Conservation (phyloP, 495 filamentous ascomycete genomes). For the Penicillium diatomitis region DNA sequence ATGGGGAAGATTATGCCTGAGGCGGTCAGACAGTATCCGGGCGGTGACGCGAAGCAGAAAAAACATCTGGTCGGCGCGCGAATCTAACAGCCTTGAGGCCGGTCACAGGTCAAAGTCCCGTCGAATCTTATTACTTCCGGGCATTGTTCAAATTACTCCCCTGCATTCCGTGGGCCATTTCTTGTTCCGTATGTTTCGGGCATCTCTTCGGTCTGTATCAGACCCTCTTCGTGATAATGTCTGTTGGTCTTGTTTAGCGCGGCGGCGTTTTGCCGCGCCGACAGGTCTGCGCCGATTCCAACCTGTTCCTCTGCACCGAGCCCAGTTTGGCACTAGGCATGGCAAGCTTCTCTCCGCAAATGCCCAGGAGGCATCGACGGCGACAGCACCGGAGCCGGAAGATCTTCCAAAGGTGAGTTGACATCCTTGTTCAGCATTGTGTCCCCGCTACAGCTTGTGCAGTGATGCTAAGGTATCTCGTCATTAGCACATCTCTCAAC, state of each 20-base stretch:
- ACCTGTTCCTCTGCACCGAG: constrained; percentile 8
- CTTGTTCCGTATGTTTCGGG: constrained; percentile 31
- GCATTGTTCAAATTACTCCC: constrained; percentile 1
- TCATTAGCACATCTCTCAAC: not conserved
- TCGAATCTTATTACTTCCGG: not conserved
- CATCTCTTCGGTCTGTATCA: constrained; percentile 32
- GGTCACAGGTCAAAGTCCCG: not conserved
- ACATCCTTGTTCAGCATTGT: no score
- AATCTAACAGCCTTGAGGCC: not conserved
- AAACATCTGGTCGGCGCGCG: constrained; percentile 9
- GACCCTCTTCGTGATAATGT: constrained; percentile 30
- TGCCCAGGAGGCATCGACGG: not conserved
- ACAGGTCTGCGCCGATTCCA: constrained; percentile 23
- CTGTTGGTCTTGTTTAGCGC: constrained; percentile 29
- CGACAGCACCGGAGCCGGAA: not conserved
- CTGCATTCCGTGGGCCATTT: not conserved
- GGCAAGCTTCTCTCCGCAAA: not conserved
- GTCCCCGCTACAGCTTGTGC: no score
- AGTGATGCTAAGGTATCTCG: no score
- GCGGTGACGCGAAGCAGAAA: constrained; percentile 19
- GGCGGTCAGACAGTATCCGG: not conserved
- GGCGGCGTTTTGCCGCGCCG: constrained; percentile 14
- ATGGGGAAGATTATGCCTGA: not conserved
- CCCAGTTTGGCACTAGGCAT: constrained; percentile 1
- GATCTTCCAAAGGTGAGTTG: not conserved